These are phyloP conservation scores for Scenedesmus sp. DNA, from an alignment of 163 green algal genomes.

Conservation along the genomic window DNA sequence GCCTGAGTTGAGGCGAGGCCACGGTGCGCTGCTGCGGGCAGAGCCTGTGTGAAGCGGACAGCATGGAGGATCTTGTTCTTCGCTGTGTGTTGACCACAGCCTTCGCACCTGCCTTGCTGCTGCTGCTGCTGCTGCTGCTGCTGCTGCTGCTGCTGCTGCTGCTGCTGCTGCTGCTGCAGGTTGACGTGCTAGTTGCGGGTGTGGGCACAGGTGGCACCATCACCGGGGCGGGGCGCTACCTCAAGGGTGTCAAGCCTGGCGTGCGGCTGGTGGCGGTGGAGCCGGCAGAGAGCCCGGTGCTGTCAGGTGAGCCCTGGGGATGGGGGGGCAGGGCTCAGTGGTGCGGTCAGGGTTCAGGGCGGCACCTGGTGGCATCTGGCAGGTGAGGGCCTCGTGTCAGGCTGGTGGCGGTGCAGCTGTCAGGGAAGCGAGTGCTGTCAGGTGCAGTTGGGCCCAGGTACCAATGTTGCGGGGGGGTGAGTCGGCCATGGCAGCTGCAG, in stretches of 20 bases:
- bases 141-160: slow-evolving; percentile 16
- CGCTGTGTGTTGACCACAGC: background rate
- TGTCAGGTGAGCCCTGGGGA: slow-evolving; percentile 77
- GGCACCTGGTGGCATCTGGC: too few species aligned
- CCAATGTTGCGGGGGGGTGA: too few species aligned
- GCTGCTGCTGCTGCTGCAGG: slow-evolving; percentile 58
- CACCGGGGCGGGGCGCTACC: slow-evolving; percentile 90
- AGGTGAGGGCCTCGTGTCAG: slow-evolving; percentile 65
- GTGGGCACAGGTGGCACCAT: slow-evolving; percentile 99
- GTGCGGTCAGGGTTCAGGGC: too few species aligned
- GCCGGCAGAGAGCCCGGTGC: slow-evolving; percentile 93
- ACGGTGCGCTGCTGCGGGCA: too few species aligned
- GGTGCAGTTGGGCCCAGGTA: slow-evolving; percentile 39
- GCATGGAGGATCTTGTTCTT: too few species aligned
- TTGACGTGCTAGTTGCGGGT: slow-evolving; percentile 74
- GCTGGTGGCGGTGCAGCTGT: slow-evolving; percentile 96
- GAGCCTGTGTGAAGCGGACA: too few species aligned
- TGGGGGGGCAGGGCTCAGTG: too few species aligned
- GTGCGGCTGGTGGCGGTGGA: slow-evolving; percentile 96
- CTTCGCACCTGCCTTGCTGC: background rate
- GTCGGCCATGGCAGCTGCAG: too few species aligned
- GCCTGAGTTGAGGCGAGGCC: too few species aligned
- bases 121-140: background rate
- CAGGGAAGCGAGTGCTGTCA: slow-evolving; percentile 93
- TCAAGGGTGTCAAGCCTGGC: slow-evolving; percentile 90